Base-by-base conservation (phyloP, 1,284 basidiomycete species). In the Polyporus tsugae region DNA sequence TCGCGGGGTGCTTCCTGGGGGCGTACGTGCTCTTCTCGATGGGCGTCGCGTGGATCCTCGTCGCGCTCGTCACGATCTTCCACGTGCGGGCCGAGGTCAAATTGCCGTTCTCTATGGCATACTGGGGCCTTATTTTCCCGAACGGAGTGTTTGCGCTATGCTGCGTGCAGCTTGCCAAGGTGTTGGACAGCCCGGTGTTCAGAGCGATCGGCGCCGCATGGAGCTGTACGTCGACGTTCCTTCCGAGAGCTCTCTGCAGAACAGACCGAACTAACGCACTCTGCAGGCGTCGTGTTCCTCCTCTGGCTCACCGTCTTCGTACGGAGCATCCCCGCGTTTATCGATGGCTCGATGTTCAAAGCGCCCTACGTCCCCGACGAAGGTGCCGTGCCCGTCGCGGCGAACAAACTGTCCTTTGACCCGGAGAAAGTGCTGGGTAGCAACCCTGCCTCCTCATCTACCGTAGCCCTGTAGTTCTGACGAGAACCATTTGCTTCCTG, bases 61-160 rank as follows among this genome's bases (percentile, higher is more conserved):
- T 82, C 41, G 83, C 82, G 13, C 33, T 82, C 39, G 68, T 81
- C 58, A 80, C 80, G 2, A 76, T 84, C 58, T 70, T 65, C 46
- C 74, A 78, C 52, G 79, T 82, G 36, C 36, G 77, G 29, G 64
- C 75, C 13, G 69, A 70, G 25, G 52, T 60, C 17, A 76, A 68
- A 49, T 64, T 84, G 17, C 78, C 78, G 2, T 87, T 86, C 69
- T 79, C 78, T 9, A 72, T 86, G 65, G 76, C 81, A 1, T 86
- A 83, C 71, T 87, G 85, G 85, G 85, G 84, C 13, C 76, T 86
- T 62, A 78, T 86, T 73, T 87, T 87, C 78, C 84, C 84, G 42
- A 86, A 85, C 72, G 81, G 85, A 33, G 84, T 84, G 3, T 87
- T 82, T 65, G 82, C 85, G 2, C 75, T 85, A 2, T 76, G 86